A percentile compares a stretch with the other conserved stretches of the same genome.
These are phyloP conservation scores for Apophysomyces ossiformis DNA, from an alignment of 371 early-diverging fungal genomes.

Conservation along the genomic window DNA sequence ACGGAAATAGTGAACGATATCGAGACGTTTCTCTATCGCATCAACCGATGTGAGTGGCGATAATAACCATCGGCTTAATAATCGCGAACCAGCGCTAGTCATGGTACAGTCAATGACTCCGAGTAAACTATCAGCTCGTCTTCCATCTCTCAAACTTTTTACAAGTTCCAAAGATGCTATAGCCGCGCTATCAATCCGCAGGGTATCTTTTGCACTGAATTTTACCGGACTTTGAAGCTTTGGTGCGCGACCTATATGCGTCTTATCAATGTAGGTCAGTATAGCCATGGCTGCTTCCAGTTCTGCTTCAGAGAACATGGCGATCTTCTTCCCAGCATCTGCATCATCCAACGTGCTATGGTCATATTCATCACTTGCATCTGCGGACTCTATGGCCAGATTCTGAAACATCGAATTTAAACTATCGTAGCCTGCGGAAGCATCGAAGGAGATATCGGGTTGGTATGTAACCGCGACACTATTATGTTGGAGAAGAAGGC, in stretches of 20 bases:
- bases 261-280: conserved; percentile 59
- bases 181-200: conserved; percentile 67
- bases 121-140: conserved; percentile 66
- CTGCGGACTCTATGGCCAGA: background rate
- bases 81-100: conserved; percentile 81
- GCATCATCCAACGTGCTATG: conserved; percentile 2
- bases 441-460: conserved; percentile 22
- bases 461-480: conserved; percentile 37
- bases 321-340: background rate
- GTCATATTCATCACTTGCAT: background rate
- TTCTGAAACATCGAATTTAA: conserved; percentile 19
- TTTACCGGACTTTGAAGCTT: conserved; percentile 55
- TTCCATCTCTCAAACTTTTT: conserved; percentile 50
- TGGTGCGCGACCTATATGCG: conserved; percentile 52
- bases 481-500: conserved; percentile 18
- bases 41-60: conserved; percentile 65
- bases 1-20: conserved; percentile 73
- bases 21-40: conserved; percentile 65
- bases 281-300: conserved; percentile 57
- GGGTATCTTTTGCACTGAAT: conserved; percentile 44
- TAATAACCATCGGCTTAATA: conserved; percentile 71
- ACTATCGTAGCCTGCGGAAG: conserved; percentile 13
- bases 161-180: conserved; percentile 64
- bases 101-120: conserved; percentile 74
- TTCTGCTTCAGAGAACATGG: conserved; percentile 43